Percentiles rank a stretch among this genome's conserved stretches.
Evolutionary conservation across 495 filamentous ascomycete species (phyloP).

Genomic region (Daldinia loculata): DNA sequence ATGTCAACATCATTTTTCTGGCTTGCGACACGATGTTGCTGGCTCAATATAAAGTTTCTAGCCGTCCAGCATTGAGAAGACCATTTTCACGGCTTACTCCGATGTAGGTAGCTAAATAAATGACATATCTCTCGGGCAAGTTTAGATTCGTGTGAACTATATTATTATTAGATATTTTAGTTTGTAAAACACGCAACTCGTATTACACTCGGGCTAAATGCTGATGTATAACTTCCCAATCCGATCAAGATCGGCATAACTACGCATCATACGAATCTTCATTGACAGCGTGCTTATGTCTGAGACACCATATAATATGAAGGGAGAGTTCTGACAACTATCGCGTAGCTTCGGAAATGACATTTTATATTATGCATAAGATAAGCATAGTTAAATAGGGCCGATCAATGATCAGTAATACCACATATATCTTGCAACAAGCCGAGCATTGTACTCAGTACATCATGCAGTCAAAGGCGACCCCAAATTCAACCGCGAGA

Average conservation of each 20-base stretch:
- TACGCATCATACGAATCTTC: constrained; percentile 38
- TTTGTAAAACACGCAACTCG: constrained; percentile 17
- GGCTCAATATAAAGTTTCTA: constrained; percentile 18
- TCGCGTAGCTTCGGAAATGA: constrained; percentile 42
- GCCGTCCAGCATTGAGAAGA: neutral
- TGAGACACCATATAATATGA: constrained; percentile 41
- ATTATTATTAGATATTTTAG: constrained; percentile 16
- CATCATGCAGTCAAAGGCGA: neutral
- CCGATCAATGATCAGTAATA: constrained; percentile 31
- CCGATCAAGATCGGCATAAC: constrained; percentile 35
- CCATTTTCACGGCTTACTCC: constrained; percentile 22
- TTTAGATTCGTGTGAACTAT: constrained; percentile 21
- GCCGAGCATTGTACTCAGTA: constrained; percentile 24
- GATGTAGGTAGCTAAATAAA: constrained; percentile 12
- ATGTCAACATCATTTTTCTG: neutral
- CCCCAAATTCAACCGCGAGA: constrained; percentile 24
- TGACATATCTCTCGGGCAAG: constrained; percentile 29
- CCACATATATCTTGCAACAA: constrained; percentile 11
- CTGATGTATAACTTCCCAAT: constrained; percentile 27
- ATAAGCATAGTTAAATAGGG: constrained; percentile 43
- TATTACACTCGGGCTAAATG: constrained; percentile 25
- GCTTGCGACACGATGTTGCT: neutral
- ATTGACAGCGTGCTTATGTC: constrained; percentile 31
- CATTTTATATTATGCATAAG: constrained; percentile 35
- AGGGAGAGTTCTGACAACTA: constrained; percentile 26